Evolutionary conservation across 2,329 filamentous ascomycete species (phyloP), one percentile per base, ranked within the genome.

Genomic region (Endocalyx cinctus): DNA sequence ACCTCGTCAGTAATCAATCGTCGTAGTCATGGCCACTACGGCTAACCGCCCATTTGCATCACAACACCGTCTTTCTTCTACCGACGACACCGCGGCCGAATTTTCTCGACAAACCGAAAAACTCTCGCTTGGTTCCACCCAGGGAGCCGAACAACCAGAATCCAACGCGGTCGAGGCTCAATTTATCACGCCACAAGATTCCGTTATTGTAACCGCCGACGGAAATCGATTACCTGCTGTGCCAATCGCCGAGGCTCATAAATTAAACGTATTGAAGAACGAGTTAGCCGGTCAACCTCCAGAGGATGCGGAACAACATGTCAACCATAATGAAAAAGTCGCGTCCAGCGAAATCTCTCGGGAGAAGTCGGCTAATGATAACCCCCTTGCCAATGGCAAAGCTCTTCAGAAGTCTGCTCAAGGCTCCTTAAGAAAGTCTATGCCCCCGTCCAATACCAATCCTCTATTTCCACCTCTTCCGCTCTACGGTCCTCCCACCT

Each of bases 401-500:
- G 45, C 55, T 5, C 46, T 64, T 35, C 55, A 69, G 39, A 66
- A 65, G 34, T 64, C 69, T 4, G 63, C 67, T 20, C 69, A 67
- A 16, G 66, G 59, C 10, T 67, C 68, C 12, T 46, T 77, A 13
- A 58, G 60, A 27, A 62, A 55, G 37, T 54, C 69, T 11, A 71
- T 70, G 61, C 80, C 83, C 0, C 77, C 79, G 1, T 79, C 79
- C 6, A 73, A 77, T 43, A 89, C 85, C 2, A 82, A 89, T 46
- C 84, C 86, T 4, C 64, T 94, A 5, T 96, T 96, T 45, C 88
- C 88, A 5, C 85, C 87, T 2, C 60, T 95, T 7, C 88, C 88
- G 0, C 66, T 87, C 1, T 95, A 94, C 48, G 85, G 85, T 0
- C 82, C 87, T 1, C 79, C 87, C 0, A 81, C 83, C 1, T 32